Evolutionary conservation across 805 yeast species (phyloP), one percentile per base, ranked within the genome.

Genomic region (Saturnispora halmiae): DNA sequence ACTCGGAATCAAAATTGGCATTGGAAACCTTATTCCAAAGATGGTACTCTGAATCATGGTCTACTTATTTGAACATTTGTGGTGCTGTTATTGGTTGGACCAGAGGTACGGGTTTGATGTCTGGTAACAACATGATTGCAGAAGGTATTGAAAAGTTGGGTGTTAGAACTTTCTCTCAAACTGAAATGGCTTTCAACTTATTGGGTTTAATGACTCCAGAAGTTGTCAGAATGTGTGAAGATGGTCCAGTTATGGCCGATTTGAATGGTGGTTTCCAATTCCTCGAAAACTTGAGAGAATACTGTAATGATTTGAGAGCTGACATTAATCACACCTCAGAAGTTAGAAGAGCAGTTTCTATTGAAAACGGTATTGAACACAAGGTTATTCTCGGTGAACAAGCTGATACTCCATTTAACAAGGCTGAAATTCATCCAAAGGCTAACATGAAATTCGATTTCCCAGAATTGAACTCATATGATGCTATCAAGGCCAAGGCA

Each of bases 81-180:
- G 99, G 99, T 72, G 96, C 98, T 34, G 75, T 92, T 51, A 92
- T 92, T 64, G 99, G 99, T 62, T 92, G 99, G 99, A 92, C 99
- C 49, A 85, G 99, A 75, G 99, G 99, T 66, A 92, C 99, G 45
- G 99, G 99, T 59, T 79, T 92, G 60, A 92, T 92, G 99, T 74
- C 87, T 58, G 96, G 81, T 54, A 92, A 92, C 75, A 92, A 92
- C 70, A 82, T 86, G 61, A 85, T 92, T 63, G 96, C 99, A 46
- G 96, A 88, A 68, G 96, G 96, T 52, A 84, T 92, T 58, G 99
- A 92, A 69, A 77, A 77, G 60, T 70, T 82, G 46, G 97, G 98
- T 56, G 96, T 92, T 36, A 83, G 97, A 69, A 92, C 99, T 33
- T 92, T 90, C 77, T 84, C 96, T 41, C 98, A 92, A 69, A 83